Base-by-base conservation (phyloP, 345 rosid species). In the Camelina neglecta region DNA sequence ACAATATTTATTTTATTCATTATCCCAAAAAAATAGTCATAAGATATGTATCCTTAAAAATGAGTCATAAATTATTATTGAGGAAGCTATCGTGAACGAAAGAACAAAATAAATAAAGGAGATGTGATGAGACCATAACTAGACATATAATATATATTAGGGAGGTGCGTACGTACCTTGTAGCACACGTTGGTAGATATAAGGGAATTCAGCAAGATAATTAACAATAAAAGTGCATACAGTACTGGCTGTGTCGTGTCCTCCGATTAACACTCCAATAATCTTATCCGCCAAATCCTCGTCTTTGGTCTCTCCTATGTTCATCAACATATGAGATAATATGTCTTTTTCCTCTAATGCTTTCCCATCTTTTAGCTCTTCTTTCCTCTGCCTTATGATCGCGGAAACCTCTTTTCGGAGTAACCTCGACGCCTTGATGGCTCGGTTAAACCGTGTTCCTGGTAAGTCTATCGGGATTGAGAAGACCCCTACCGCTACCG, bases 231-330 rank as follows among this genome's bases (percentile, higher is more conserved):
- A 79, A 69, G 79, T 76, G 39, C 78, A 65, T 20, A 67, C 68
- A 3, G 74, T 81, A 73, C 81, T 76, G 13, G 79, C 72, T 1
- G 85, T 79, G 55, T 81, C 84, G 50, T 78, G 77, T 67, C 84
- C 84, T 18, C 76, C 82, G 1, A 81, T 67, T 67, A 81, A 24
- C 53, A 81, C n/a, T 23, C 77, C 79, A 31, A 78, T 65, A 24
- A 81, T 70, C 51, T 79, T 74, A 18, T 78, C 80, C 48, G 82
- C 82, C 7, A 81, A 8, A 54, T 74, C 73, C 7, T 65, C 50
- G 5, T 81, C 77, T 9, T 68, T 72, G 11, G 44, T 71, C 45
- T 75, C 76, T 8, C 75, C 74, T 8, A 65, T 16, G 6, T 31
- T 56, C 48, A 64, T 18, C 41, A 67, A 33, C 70, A 81, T 78